phyloP scores from a whole-genome alignment of 164 flowering plant species.

The Paratinospora sagittata region DNA sequence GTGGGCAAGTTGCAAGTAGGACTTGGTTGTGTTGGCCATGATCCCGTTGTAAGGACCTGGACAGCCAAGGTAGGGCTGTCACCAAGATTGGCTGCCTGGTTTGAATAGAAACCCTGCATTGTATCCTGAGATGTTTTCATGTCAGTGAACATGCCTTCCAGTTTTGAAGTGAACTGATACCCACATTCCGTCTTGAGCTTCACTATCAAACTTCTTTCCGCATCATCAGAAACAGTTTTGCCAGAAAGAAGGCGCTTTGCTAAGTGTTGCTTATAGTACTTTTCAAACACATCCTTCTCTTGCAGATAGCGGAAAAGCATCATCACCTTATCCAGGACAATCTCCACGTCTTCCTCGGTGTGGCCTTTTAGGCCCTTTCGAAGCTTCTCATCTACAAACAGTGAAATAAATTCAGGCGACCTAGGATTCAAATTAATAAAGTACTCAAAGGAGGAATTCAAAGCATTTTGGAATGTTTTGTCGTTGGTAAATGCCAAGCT shows the following conservation, averaged over 20 bases:
- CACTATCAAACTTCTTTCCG: constrained; percentile 62
- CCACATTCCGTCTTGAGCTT: constrained; percentile 75
- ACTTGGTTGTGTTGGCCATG: constrained; percentile 62
- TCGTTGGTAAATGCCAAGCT: constrained; percentile 63
- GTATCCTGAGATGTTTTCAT: constrained; percentile 87
- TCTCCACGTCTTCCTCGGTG: constrained; percentile 56
- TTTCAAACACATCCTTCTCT: constrained; percentile 62
- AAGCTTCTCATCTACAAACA: constrained; percentile 65
- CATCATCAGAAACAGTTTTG: constrained; percentile 64
- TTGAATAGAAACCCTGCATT: constrained; percentile 51
- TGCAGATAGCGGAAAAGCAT: constrained; percentile 65
- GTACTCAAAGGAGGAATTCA: constrained; percentile 85
- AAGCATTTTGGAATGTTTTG: constrained; percentile 87
- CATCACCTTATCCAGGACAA: constrained; percentile 62
- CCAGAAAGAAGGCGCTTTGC: constrained; percentile 59
- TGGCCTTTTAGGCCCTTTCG: constrained; percentile 60
- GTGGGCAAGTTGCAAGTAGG: constrained; percentile 68
- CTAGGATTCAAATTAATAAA: constrained; percentile 80
- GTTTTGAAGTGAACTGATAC: constrained; percentile 59
- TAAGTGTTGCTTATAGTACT: constrained; percentile 56
- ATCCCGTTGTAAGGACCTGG: constrained; percentile 61
- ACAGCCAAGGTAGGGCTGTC: constrained; percentile 65
- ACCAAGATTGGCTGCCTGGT: constrained; percentile 45
- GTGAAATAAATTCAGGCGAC: constrained; percentile 66
- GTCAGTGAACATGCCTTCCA: constrained; percentile 77